Percentiles rank a stretch among this genome's conserved stretches.
These are phyloP conservation scores for Coemansia sp. DNA, from an alignment of 192 early-diverging fungal species.

Conservation along the genomic window DNA sequence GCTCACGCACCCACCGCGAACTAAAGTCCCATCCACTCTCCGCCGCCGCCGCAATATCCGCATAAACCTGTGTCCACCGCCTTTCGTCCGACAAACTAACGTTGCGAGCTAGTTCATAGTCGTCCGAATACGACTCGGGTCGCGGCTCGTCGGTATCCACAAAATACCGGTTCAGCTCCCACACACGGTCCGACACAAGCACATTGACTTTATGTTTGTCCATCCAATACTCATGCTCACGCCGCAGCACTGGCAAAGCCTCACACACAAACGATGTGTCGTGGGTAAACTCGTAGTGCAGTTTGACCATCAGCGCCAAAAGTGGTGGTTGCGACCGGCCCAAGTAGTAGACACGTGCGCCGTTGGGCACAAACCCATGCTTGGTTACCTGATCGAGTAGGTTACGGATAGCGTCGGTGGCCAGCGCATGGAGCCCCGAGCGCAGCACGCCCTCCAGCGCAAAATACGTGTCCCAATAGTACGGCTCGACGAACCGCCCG, in stretches of 20 bases:
- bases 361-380: slow-evolving; percentile 74
- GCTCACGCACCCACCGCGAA: slow-evolving; percentile 59
- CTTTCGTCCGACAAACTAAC: slow-evolving; percentile 25
- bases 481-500: slow-evolving; percentile 70
- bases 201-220: slow-evolving; percentile 55
- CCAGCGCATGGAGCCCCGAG: slow-evolving; percentile 55
- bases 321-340: slow-evolving; percentile 76
- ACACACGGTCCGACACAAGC: not conserved
- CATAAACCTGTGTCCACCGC: slow-evolving; percentile 49
- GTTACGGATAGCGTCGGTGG: slow-evolving; percentile 59
- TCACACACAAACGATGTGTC: slow-evolving; percentile 50
- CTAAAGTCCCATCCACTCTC: slow-evolving; percentile 76
- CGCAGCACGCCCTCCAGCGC: slow-evolving; percentile 64
- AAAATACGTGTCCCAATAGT: slow-evolving; percentile 78
- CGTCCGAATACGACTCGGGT: slow-evolving; percentile 66
- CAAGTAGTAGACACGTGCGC: slow-evolving; percentile 72
- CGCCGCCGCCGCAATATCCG: slow-evolving; percentile 66
- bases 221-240: slow-evolving; percentile 67
- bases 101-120: slow-evolving; percentile 57
- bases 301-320: slow-evolving; percentile 65
- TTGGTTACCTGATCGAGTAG: slow-evolving; percentile 60
- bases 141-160: slow-evolving; percentile 60
- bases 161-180: slow-evolving; percentile 56
- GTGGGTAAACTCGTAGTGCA: slow-evolving; percentile 57
- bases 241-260: slow-evolving; percentile 58